Percentiles rank a stretch among this genome's conserved stretches.
Conservation (phyloP, 1,284 basidiomycete genomes). For the Ustilago crameri region DNA sequence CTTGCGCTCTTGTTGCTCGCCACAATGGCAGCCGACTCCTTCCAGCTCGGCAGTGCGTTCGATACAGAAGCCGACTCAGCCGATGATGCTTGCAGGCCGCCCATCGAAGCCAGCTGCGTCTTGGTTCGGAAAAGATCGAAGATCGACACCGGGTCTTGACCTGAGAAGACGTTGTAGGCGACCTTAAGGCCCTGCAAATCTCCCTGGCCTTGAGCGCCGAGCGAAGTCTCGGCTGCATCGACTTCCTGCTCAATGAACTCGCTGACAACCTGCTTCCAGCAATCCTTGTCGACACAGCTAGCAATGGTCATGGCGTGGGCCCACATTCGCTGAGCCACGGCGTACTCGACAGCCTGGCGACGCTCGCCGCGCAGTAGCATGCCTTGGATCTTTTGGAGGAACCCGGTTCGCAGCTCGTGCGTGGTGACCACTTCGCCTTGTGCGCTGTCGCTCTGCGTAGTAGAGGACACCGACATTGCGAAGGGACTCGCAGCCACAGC, state of each 20-base stretch:
- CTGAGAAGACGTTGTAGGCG: slow-evolving; percentile 64
- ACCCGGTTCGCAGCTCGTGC: slow-evolving; percentile 51
- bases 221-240: slow-evolving; percentile 27
- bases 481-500: slow-evolving; percentile 10
- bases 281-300: slow-evolving; percentile 89
- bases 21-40: slow-evolving; percentile 86
- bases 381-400: slow-evolving; percentile 60
- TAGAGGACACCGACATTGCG: slow-evolving; percentile 32
- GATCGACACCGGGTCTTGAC: slow-evolving; percentile 55
- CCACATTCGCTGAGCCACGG: slow-evolving; percentile 89
- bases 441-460: slow-evolving; percentile 2
- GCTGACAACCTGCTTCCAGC: slow-evolving; percentile 88
- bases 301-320: slow-evolving; percentile 95
- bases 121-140: slow-evolving; percentile 61
- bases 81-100: slow-evolving; percentile 23
- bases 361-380: slow-evolving; percentile 77
- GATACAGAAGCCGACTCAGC: slow-evolving; percentile 71
- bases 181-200: slow-evolving; percentile 63
- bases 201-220: slow-evolving; percentile 17
- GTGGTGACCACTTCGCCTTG: slow-evolving; percentile 45
- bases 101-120: slow-evolving; percentile 41
- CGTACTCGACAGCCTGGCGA: slow-evolving; percentile 85
- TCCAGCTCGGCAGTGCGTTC: slow-evolving; percentile 79
- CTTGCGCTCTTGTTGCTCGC: slow-evolving; percentile 76
- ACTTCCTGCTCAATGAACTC: slow-evolving; percentile 88